Percentiles rank a stretch among this genome's conserved stretches.
Conservation (phyloP, 2,329 filamentous ascomycete genomes). For the Colletotrichum liriopes region DNA sequence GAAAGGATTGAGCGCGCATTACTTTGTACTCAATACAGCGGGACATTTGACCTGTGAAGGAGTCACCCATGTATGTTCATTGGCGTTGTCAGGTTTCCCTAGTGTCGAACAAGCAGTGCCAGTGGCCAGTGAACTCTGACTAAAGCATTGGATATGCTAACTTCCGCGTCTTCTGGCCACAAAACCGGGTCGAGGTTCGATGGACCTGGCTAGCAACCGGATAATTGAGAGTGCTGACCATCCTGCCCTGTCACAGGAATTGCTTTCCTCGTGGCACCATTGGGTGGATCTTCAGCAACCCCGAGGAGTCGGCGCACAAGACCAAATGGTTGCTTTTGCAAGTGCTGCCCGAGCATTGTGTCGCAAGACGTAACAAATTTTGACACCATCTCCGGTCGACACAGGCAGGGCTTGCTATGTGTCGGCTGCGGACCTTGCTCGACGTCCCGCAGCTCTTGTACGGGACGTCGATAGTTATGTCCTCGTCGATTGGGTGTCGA, state of each 20-base stretch:
- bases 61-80: conserved; percentile 4
- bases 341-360: conserved; percentile 8
- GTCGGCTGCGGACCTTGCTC: conserved; percentile 21
- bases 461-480: conserved; percentile 9
- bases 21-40: background rate
- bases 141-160: conserved; percentile 11
- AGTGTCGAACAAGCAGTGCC: conserved; percentile 16
- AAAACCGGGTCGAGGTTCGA: conserved; percentile 4
- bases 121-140: background rate
- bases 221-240: background rate
- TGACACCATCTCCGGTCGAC: conserved; percentile 27
- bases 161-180: conserved; percentile 26
- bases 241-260: background rate
- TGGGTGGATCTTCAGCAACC: background rate
- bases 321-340: conserved; percentile 16
- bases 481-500: conserved; percentile 13
- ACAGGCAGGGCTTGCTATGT: conserved; percentile 17
- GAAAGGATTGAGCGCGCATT: background rate
- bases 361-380: conserved; percentile 16
- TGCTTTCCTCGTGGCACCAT: conserved; percentile 1
- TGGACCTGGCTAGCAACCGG: background rate
- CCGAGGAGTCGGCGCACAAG: conserved; percentile 14
- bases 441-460: conserved; percentile 25
- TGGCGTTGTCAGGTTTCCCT: background rate
- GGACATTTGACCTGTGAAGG: background rate